Evolutionary conservation across 2,329 filamentous ascomycete genomes (phyloP).

Genomic region (Annulohypoxylon truncatum): DNA sequence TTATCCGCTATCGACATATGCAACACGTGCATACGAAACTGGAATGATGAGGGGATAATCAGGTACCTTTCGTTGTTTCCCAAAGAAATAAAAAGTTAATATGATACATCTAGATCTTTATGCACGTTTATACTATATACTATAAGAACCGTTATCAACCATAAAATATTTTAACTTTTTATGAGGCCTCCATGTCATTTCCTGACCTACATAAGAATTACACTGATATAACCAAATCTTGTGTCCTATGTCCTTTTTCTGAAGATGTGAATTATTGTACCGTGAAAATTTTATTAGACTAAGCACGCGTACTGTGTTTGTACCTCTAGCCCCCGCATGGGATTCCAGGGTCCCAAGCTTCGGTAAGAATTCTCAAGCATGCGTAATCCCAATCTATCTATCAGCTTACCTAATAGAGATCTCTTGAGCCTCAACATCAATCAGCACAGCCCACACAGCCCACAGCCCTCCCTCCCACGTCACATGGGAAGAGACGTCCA

Average conservation of each 20-base stretch:
- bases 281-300: not conserved
- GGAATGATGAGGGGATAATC: conserved; percentile 2
- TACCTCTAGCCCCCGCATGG: conserved; percentile 20
- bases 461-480: conserved; percentile 6
- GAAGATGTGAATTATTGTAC: not conserved
- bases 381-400: not conserved
- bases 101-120: not conserved
- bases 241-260: not conserved
- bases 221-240: no score
- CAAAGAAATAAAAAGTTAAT: not conserved
- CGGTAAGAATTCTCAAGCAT: conserved; percentile 15
- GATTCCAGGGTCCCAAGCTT: conserved; percentile 27
- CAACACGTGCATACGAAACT: not conserved
- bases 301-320: not conserved
- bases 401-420: conserved; percentile 28
- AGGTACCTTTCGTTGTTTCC: not conserved
- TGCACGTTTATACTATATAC: not conserved
- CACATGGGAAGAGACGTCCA: conserved; percentile 4
- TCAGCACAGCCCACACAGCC: not conserved
- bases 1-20: conserved; percentile 14
- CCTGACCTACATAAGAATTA: no score
- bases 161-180: not conserved
- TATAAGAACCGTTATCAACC: not conserved
- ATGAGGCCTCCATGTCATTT: not conserved
- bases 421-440: conserved; percentile 36